Evolutionary conservation across 2,329 filamentous ascomycete species (phyloP).

Genomic region (Pyricularia grisea): DNA sequence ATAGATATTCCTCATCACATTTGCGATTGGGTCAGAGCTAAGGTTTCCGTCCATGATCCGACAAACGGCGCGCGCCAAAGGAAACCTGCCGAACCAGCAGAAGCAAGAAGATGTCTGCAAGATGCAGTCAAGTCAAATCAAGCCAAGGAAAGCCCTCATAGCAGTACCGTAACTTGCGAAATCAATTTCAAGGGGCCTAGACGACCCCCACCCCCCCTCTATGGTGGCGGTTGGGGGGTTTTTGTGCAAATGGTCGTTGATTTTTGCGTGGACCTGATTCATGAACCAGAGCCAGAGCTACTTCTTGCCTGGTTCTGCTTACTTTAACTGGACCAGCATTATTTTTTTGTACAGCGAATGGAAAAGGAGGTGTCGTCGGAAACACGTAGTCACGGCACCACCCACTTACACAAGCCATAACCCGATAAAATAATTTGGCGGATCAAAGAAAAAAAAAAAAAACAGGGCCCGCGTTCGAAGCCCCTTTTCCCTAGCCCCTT

Average conservation of each 20-base stretch:
- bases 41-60: neutral
- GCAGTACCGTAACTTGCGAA: neutral
- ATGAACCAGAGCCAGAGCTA: neutral
- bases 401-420: neutral
- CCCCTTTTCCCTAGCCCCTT: neutral
- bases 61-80: neutral
- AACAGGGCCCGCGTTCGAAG: neutral
- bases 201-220: neutral
- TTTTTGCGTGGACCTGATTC: neutral
- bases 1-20: neutral
- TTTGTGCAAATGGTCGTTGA: neutral
- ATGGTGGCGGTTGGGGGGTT: neutral
- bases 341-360: neutral
- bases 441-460: neutral
- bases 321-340: neutral
- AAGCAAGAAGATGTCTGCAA: neutral
- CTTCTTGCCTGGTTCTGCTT: neutral
- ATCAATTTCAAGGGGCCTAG: neutral
- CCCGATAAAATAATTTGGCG: neutral
- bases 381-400: neutral
- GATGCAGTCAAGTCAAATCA: neutral
- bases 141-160: neutral
- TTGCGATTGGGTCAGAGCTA: neutral
- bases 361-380: neutral
- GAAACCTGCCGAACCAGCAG: neutral